Evolutionary conservation across 2,329 filamentous ascomycete species (phyloP), one percentile per base, ranked within the genome.

Genomic region (Fusarium ambrosium): DNA sequence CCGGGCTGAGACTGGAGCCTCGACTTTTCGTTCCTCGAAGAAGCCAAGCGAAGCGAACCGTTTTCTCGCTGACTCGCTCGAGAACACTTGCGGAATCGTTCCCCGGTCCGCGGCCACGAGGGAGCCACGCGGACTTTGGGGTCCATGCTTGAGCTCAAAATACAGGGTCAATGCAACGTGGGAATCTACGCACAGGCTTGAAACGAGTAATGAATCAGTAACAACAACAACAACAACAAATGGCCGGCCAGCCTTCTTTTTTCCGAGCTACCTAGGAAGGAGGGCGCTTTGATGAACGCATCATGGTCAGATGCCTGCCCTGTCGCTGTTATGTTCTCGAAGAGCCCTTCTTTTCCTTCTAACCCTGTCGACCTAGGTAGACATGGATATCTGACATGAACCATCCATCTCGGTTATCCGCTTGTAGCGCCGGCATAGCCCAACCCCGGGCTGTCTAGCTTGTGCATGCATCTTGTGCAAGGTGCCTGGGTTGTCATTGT

Each of bases 1-100:
- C 69, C 71, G 70, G 70, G 72, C 66, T 75, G 70, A 78, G 73
- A 65, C 67, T 66, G 70, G 70, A 77, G 77, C 70, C 77, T 79
- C 69, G 69, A 66, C 41, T 32, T 18, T 13, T 22, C n/a, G 24
- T 34, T 27, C 34, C 18, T 32, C 18, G 1, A 37, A 16, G 36
- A 45, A 45, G 43, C 24, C n/a, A 32, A 55, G 43, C 24, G 29
- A 32, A 55, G 27, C 29, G 29, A 36, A 56, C 29, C 29, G 32
- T 34, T 29, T 29, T 34, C 29, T 59, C n/a, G 20, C 64, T 59
- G 59, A 63, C 65, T 67, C 48, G 34, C 65, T 67, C 48, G 24
- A 62, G 53, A 51, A 22, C 36, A n/a, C 37, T 22, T 56, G 56
- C 60, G 53, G 63, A 60, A 45, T 41, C 29, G 39, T 22, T 65